phyloP scores from a whole-genome alignment of 495 filamentous ascomycete species.

The Penicillium flavigenum region DNA sequence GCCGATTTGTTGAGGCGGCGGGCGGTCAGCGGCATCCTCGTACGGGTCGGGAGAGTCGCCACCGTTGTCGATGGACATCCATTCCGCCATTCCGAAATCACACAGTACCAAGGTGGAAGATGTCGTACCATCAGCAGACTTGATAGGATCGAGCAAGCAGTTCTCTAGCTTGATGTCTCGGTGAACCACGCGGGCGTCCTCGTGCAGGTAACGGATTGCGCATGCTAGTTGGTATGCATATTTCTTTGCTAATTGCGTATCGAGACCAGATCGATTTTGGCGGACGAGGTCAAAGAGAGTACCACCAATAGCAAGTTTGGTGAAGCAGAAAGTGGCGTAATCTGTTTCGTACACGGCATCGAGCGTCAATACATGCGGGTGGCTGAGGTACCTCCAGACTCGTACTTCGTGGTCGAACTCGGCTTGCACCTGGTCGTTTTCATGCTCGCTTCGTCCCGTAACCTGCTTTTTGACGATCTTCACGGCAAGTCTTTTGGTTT shows the following conservation, averaged over 20 bases:
- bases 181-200: conserved; percentile 70
- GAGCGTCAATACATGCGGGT: conserved; percentile 64
- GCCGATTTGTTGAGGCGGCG: conserved; percentile 50
- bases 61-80: conserved; percentile 57
- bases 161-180: conserved; percentile 79
- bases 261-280: conserved; percentile 56
- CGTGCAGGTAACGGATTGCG: conserved; percentile 69
- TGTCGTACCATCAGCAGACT: conserved; percentile 43
- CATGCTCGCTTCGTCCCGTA: conserved; percentile 52
- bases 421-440: conserved; percentile 69
- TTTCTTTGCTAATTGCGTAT: conserved; percentile 53
- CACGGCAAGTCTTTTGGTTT: conserved; percentile 58
- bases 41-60: conserved; percentile 50
- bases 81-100: conserved; percentile 77
- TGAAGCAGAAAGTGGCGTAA: conserved; percentile 75
- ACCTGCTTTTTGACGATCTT: conserved; percentile 71
- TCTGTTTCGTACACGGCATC: conserved; percentile 69
- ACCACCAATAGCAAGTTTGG: conserved; percentile 63
- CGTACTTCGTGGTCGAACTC: conserved; percentile 74
- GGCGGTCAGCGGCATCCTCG: conserved; percentile 47
- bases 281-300: conserved; percentile 70
- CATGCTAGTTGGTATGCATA: conserved; percentile 68
- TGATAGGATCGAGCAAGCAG: conserved; percentile 63
- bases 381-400: conserved; percentile 68
- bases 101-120: conserved; percentile 63